Evolutionary conservation across 352 stramenopile species (phyloP).

Genomic region (Phytophthora pini): DNA sequence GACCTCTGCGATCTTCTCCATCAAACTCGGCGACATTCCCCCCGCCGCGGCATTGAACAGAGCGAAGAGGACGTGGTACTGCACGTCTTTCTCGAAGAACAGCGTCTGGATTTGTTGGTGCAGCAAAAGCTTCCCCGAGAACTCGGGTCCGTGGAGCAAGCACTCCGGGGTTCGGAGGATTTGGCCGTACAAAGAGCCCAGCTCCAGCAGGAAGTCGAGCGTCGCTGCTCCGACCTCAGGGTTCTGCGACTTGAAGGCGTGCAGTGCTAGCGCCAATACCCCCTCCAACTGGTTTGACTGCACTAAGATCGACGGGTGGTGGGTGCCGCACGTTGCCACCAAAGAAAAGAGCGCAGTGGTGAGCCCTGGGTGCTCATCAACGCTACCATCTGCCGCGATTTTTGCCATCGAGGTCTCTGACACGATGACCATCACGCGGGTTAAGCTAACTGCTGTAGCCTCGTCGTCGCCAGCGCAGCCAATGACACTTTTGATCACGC

Average conservation of each 20-base stretch:
- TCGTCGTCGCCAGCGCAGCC: slow-evolving; percentile 66
- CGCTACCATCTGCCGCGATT: slow-evolving; percentile 50
- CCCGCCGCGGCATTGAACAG: slow-evolving; percentile 72
- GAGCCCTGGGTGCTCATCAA: slow-evolving; percentile 63
- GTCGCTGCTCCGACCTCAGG: slow-evolving; percentile 65
- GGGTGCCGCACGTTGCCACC: slow-evolving; percentile 57
- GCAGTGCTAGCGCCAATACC: slow-evolving; percentile 61
- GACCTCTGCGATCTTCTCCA: slow-evolving; percentile 74
- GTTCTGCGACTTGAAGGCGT: slow-evolving; percentile 70
- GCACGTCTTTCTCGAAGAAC: slow-evolving; percentile 84
- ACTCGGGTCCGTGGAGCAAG: slow-evolving; percentile 53
- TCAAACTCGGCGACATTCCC: slow-evolving; percentile 61
- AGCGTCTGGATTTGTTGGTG: slow-evolving; percentile 70
- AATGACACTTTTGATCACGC: slow-evolving; percentile 78
- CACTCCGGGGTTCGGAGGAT: slow-evolving; percentile 65
- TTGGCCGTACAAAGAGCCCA: slow-evolving; percentile 76
- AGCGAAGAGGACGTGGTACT: slow-evolving; percentile 72
- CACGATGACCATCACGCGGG: slow-evolving; percentile 71
- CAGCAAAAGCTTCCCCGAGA: slow-evolving; percentile 62
- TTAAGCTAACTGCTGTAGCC: slow-evolving; percentile 61
- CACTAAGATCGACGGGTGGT: slow-evolving; percentile 69
- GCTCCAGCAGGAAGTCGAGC: slow-evolving; percentile 67
- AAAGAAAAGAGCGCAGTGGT: slow-evolving; percentile 66
- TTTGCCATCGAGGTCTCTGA: slow-evolving; percentile 61
- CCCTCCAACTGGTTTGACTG: slow-evolving; percentile 72